Evolutionary conservation across 2,329 filamentous ascomycete genomes (phyloP).

Genomic region (Penicillium frequentans): DNA sequence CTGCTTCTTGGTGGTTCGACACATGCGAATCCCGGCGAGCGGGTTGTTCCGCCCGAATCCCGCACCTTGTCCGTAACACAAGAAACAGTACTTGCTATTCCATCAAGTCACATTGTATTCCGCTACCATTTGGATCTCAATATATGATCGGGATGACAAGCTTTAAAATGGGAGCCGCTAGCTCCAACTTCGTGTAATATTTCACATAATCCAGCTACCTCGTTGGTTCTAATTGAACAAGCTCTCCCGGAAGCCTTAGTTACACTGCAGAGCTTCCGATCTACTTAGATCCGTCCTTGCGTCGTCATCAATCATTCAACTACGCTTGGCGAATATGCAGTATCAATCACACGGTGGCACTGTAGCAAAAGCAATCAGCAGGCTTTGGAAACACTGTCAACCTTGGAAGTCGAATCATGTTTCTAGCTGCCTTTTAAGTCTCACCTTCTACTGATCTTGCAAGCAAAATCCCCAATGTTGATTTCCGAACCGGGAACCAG

Average conservation of each 20-base stretch:
- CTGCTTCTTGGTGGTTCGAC: not conserved
- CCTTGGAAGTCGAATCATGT: too few relatives aligned
- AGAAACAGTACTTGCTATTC: not conserved
- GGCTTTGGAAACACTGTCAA: not conserved
- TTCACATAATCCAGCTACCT: too few relatives aligned
- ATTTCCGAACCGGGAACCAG: too few relatives aligned
- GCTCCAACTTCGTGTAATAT: too few relatives aligned
- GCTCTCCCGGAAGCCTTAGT: not conserved
- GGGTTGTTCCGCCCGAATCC: not conserved
- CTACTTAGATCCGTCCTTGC: not conserved
- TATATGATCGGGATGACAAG: too few relatives aligned
- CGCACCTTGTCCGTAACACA: not conserved
- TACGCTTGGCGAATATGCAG: not conserved
- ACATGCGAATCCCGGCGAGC: not conserved
- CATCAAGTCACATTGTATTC: not conserved
- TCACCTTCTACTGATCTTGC: too few relatives aligned
- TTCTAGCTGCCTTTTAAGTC: too few relatives aligned
- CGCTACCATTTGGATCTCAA: too few relatives aligned
- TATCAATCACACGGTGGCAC: not conserved
- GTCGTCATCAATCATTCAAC: not conserved
- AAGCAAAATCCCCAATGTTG: too few relatives aligned
- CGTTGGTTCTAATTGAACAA: not conserved
- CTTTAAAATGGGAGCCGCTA: too few relatives aligned
- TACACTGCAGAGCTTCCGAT: not conserved
- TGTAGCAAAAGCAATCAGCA: not conserved